Percentiles rank a stretch among this genome's conserved stretches.
Conservation (phyloP, 2,329 filamentous ascomycete species). For the Exophiala calicioides region DNA sequence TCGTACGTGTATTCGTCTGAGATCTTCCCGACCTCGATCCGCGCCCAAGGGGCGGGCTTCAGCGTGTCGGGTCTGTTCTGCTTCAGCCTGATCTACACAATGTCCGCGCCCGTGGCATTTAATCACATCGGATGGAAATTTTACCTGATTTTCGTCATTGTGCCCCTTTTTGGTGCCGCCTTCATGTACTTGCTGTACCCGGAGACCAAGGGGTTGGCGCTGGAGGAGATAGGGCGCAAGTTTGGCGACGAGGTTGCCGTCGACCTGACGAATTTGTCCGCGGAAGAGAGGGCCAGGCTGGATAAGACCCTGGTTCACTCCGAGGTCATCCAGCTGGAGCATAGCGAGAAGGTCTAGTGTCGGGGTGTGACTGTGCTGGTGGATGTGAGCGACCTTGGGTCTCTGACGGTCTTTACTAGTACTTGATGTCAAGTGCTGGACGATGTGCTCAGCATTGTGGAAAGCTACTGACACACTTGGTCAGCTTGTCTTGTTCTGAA, state of each 20-base stretch:
- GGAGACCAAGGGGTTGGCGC: conserved; percentile 33
- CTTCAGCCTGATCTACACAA: conserved; percentile 39
- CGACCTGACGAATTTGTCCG: conserved; percentile 44
- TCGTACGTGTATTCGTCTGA: conserved; percentile 36
- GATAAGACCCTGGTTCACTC: conserved; percentile 17
- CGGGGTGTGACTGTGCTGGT: too few species aligned
- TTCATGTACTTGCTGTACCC: conserved; percentile 33
- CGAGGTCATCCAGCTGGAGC: conserved; percentile 18
- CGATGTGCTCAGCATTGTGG: too few species aligned
- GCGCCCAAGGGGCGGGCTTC: conserved; percentile 32
- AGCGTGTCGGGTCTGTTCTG: conserved; percentile 34
- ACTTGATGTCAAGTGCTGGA: too few species aligned
- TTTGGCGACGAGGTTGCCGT: conserved; percentile 21
- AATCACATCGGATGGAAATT: conserved; percentile 37
- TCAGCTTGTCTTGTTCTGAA: too few species aligned
- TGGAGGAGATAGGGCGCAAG: conserved; percentile 34
- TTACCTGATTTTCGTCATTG: conserved; percentile 42
- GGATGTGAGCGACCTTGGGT: too few species aligned
- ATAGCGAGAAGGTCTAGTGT: neutral
- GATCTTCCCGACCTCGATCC: conserved; percentile 48
- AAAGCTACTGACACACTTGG: too few species aligned
- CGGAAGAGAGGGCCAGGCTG: conserved; percentile 36
- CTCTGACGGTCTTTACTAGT: too few species aligned
- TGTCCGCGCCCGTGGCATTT: conserved; percentile 31
- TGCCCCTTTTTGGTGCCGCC: conserved; percentile 18